Conservation (phyloP, 345 rosid genomes). For the Kandelia obovata region DNA sequence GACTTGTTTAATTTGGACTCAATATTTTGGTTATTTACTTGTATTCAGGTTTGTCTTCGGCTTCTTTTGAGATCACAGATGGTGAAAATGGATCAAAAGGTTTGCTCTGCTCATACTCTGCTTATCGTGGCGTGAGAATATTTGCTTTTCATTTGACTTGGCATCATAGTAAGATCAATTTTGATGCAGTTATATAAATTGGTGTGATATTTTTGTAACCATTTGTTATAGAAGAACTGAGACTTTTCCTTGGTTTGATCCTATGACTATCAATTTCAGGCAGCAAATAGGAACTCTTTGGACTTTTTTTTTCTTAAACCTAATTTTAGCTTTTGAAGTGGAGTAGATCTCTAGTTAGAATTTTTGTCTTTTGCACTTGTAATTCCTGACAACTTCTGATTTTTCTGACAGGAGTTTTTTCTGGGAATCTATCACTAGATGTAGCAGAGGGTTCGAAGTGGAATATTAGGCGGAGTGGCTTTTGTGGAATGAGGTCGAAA, state of each 20-base stretch:
- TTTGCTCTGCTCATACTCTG: neutral
- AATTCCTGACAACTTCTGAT: neutral
- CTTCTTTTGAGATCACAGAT: constrained; percentile 70
- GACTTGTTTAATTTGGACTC: neutral
- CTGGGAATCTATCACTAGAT: constrained; percentile 73
- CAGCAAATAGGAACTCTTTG: neutral
- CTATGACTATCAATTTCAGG: no score
- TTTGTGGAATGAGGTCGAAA: constrained; percentile 94
- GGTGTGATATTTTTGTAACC: no score
- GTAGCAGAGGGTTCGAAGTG: constrained; percentile 60
- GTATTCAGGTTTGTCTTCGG: constrained; percentile 70
- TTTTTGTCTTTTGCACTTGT: neutral
- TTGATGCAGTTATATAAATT: no score
- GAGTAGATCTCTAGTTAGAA: neutral
- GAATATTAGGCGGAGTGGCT: constrained; percentile 78
- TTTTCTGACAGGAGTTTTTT: constrained; percentile 58
- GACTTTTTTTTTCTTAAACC: neutral
- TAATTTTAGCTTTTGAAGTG: neutral
- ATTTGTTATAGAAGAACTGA: no score
- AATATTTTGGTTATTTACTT: neutral
- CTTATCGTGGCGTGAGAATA: neutral
- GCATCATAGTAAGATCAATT: neutral
- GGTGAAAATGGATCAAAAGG: constrained; percentile 50
- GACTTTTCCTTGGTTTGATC: no score
- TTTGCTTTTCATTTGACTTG: neutral